Evolutionary conservation across 345 rosid species (phyloP).

Genomic region (Psidium friedrichsthalianum): DNA sequence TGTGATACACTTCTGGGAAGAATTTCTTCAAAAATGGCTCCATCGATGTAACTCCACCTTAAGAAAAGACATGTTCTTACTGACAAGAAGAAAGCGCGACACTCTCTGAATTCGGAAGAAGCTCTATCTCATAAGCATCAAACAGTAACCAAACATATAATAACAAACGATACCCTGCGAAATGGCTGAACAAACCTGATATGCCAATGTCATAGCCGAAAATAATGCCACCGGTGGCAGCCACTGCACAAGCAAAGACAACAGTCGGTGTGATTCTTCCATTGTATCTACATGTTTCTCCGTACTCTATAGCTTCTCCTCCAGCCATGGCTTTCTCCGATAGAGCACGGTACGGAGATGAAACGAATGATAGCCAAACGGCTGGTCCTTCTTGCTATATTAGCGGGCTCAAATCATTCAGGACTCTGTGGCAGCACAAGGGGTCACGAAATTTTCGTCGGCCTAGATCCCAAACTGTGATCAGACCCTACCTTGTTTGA

Average conservation of each 20-base stretch:
- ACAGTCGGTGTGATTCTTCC: background rate
- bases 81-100: background rate
- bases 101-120: background rate
- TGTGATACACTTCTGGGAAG: conserved; percentile 1
- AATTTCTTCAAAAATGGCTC: conserved; percentile 6
- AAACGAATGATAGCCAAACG: background rate
- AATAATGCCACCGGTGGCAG: background rate
- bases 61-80: background rate
- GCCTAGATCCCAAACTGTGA: background rate
- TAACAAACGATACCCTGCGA: background rate
- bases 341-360: background rate
- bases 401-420: background rate
- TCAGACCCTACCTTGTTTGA: background rate
- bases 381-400: background rate
- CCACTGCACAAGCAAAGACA: background rate
- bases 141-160: background rate
- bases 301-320: background rate
- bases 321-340: background rate
- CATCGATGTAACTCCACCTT: conserved; percentile 9
- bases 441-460: background rate
- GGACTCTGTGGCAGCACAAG: background rate
- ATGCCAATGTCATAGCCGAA: conserved; percentile 6
- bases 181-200: background rate
- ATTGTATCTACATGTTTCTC: background rate
- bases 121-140: background rate